A percentile compares a stretch with the other conserved stretches of the same genome.
Evolutionary conservation across 768 basidiomycete genomes (phyloP).

Genomic region (Suillus paluster): DNA sequence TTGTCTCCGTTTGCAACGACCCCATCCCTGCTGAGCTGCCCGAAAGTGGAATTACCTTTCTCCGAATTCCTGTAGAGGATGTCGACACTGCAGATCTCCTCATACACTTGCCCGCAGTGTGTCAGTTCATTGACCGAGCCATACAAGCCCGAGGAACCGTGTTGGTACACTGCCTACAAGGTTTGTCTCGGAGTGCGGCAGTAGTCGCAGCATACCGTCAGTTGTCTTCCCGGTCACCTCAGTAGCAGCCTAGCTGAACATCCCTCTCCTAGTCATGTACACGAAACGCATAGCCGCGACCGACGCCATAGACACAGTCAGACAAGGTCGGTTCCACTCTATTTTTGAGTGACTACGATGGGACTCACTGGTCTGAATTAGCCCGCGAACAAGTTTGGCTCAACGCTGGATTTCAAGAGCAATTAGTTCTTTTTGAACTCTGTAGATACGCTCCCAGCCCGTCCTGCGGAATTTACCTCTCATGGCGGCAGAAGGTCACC

Average conservation of each 20-base stretch:
- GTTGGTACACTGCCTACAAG: constrained; percentile 70
- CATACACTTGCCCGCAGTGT: constrained; percentile 66
- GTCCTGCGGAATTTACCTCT: constrained; percentile 64
- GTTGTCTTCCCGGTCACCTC: constrained; percentile 24
- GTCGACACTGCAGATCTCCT: constrained; percentile 72
- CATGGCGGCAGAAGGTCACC: constrained; percentile 64
- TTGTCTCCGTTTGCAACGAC: constrained; percentile 77
- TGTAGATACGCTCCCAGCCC: constrained; percentile 69
- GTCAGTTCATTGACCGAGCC: constrained; percentile 68
- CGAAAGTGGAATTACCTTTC: constrained; percentile 69
- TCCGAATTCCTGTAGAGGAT: constrained; percentile 73
- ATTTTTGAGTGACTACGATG: constrained; percentile 9
- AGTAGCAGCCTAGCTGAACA: constrained; percentile 13
- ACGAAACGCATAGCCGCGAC: constrained; percentile 58
- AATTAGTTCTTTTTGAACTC: constrained; percentile 74
- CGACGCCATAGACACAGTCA: constrained; percentile 62
- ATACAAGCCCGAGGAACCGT: constrained; percentile 60
- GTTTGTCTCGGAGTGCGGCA: constrained; percentile 66
- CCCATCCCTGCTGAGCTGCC: constrained; percentile 72
- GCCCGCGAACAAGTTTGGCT: constrained; percentile 81
- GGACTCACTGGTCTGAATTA: constrained; percentile 28
- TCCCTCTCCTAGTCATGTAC: constrained; percentile 61
- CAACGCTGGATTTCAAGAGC: constrained; percentile 79
- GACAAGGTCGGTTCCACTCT: constrained; percentile 50
- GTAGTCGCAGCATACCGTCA: constrained; percentile 80